Evolutionary conservation across 2,329 filamentous ascomycete genomes (phyloP).

Genomic region (Fusarium pseudonygamai): DNA sequence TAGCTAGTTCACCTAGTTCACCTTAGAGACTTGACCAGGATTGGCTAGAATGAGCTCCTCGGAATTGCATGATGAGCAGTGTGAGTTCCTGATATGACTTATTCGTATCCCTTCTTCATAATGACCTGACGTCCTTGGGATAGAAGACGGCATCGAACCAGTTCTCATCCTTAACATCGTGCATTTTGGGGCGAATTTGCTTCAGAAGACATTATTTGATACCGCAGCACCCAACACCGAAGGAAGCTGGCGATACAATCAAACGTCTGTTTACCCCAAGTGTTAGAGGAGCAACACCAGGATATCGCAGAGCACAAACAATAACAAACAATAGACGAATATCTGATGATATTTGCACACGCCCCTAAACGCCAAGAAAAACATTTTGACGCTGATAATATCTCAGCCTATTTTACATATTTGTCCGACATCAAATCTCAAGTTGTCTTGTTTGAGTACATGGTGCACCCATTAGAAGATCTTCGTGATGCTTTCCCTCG

Average conservation of each 20-base stretch:
- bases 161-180: neutral
- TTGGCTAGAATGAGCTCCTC: neutral
- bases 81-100: neutral
- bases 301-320: neutral
- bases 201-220: neutral
- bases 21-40: neutral
- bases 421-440: neutral
- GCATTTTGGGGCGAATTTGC: neutral
- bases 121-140: neutral
- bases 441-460: neutral
- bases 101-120: neutral
- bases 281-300: neutral
- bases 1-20: neutral
- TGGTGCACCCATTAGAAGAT: constrained; percentile 46
- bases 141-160: neutral
- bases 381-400: neutral
- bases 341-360: constrained; percentile 11
- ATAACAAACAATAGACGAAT: neutral
- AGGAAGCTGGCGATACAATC: neutral
- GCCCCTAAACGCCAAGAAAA: constrained; percentile 2
- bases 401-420: constrained; percentile 8
- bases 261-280: neutral
- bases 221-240: too few species aligned
- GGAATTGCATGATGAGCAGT: neutral
- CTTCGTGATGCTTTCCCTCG: constrained; percentile 69